Percentiles rank a stretch among this genome's conserved stretches.
These are phyloP conservation scores for Plasmodium adleri DNA, from an alignment of 169 alveolate species.

Conservation along the genomic window DNA sequence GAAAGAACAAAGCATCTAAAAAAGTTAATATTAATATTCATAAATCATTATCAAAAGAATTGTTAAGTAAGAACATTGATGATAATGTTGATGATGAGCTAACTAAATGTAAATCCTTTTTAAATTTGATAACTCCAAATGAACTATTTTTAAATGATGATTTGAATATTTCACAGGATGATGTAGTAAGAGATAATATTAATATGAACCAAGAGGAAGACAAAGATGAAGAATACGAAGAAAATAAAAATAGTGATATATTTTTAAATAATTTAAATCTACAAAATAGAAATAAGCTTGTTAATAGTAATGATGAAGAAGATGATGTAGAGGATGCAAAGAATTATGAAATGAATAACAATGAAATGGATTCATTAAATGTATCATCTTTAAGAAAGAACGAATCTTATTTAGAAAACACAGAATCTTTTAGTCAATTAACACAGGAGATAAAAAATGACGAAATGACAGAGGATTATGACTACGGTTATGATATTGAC, in stretches of 20 bases:
- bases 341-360: background rate
- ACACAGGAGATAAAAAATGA: background rate
- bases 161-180: constrained; percentile 1
- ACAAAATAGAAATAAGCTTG: background rate
- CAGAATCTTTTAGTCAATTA: constrained; percentile 14
- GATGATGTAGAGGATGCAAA: constrained; percentile 8
- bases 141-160: constrained; percentile 14
- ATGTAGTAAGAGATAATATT: background rate
- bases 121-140: constrained; percentile 21
- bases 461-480: constrained; percentile 21
- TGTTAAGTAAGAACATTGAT: background rate
- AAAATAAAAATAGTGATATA: constrained; percentile 4
- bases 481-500: constrained; percentile 9
- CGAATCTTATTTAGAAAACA: background rate
- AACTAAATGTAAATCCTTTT: constrained; percentile 21
- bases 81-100: background rate
- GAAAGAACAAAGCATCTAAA: constrained; percentile 1
- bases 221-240: constrained; percentile 7
- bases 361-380: background rate
- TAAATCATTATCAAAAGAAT: constrained; percentile 5
- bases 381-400: constrained; percentile 1
- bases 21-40: constrained; percentile 25
- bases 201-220: background rate
- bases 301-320: background rate
- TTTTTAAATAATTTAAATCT: background rate